Conservation (phyloP, 805 yeast genomes). For the Scheffersomyces stipitis region DNA sequence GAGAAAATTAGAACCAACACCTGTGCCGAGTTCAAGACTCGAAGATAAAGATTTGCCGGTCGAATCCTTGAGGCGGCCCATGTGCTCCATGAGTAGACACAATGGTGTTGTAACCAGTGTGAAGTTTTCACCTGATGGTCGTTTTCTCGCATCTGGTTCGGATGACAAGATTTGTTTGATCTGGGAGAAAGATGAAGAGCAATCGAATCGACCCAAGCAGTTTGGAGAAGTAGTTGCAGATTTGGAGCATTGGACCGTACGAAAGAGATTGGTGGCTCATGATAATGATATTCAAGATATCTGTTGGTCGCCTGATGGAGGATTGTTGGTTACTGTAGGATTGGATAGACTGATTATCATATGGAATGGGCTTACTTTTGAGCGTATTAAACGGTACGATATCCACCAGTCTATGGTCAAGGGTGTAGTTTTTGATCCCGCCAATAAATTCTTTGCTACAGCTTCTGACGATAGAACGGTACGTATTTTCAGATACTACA, state of each 20-base stretch:
- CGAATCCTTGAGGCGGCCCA: conserved; percentile 45
- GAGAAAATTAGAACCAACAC: conserved; percentile 9
- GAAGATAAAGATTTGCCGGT: conserved; percentile 15
- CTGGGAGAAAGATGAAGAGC: conserved; percentile 86
- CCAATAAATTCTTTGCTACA: conserved; percentile 95
- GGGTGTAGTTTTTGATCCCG: conserved; percentile 97
- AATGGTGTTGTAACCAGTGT: conserved; percentile 96
- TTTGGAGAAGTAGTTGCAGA: conserved; percentile 74
- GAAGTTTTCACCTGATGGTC: conserved; percentile 87
- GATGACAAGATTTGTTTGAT: conserved; percentile 89
- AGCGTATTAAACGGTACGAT: conserved; percentile 83
- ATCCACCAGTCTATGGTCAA: conserved; percentile 94
- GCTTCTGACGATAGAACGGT: conserved; percentile 94
- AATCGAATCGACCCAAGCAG: conserved; percentile 51
- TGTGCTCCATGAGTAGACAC: conserved; percentile 91
- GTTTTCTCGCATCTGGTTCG: conserved; percentile 90
- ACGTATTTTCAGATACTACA: conserved; percentile 81
- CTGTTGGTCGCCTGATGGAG: conserved; percentile 96
- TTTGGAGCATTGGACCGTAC: conserved; percentile 90
- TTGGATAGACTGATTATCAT: conserved; percentile 88
- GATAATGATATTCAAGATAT: conserved; percentile 97
- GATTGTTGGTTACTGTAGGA: conserved; percentile 89
- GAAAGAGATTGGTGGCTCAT: conserved; percentile 91
- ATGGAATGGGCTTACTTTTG: conserved; percentile 93
- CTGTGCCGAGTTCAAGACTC: background rate